Conservation (phyloP, 2,329 filamentous ascomycete genomes). For the Aspergillus fischeri region DNA sequence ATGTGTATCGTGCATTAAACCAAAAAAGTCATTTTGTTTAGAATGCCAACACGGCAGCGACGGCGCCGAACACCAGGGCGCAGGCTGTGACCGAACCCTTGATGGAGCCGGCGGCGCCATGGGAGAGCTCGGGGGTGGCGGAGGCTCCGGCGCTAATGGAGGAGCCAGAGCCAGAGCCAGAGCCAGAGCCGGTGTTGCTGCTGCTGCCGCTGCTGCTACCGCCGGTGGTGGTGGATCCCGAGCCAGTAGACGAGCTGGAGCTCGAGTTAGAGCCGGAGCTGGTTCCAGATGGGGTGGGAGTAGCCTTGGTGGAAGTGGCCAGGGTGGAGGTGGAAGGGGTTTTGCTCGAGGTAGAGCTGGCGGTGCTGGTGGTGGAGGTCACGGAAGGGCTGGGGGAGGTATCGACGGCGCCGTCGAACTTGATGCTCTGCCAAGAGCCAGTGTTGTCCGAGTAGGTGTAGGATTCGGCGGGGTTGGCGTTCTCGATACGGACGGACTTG, state of each 20-base stretch:
- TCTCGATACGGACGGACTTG: constrained; percentile 54
- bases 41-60: constrained; percentile 28
- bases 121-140: constrained; percentile 18
- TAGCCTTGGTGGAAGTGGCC: constrained; percentile 9
- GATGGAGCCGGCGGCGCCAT: constrained; percentile 20
- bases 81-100: constrained; percentile 19
- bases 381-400: constrained; percentile 5
- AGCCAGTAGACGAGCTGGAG: constrained; percentile 9
- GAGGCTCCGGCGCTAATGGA: constrained; percentile 8
- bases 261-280: constrained; percentile 10
- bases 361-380: constrained; percentile 6
- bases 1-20: background rate
- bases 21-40: constrained; percentile 15
- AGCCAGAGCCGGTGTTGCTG: background rate
- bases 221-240: constrained; percentile 8
- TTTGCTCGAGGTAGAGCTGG: constrained; percentile 8
- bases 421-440: constrained; percentile 63
- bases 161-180: constrained; percentile 10
- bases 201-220: background rate
- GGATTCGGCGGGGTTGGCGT: constrained; percentile 57
- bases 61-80: constrained; percentile 14
- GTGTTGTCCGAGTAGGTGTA: constrained; percentile 62
- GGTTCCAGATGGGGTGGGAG: constrained; percentile 4
- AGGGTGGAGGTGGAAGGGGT: constrained; percentile 8
- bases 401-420: constrained; percentile 27